Evolutionary conservation across 2,329 filamentous ascomycete species (phyloP).

Genomic region (Ascochyta pisi): DNA sequence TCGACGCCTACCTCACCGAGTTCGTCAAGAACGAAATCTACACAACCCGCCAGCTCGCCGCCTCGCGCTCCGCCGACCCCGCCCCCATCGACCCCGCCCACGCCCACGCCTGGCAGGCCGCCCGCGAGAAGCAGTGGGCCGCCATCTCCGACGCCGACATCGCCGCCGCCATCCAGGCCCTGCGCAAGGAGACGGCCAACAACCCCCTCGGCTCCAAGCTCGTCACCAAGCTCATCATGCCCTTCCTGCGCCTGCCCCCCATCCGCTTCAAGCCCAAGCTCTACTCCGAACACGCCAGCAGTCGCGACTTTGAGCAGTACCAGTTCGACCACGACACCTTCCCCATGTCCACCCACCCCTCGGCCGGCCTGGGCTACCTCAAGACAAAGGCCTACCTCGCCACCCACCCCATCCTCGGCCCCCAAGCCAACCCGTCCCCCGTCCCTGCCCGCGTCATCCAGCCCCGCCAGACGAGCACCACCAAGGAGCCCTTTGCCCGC

Average conservation of each 20-base stretch:
- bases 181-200: slow-evolving; percentile 57
- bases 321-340: slow-evolving; percentile 46
- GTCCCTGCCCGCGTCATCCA: slow-evolving; percentile 65
- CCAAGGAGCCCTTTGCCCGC: slow-evolving; percentile 39
- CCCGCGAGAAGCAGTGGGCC: slow-evolving; percentile 37
- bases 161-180: slow-evolving; percentile 38
- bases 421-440: slow-evolving; percentile 60
- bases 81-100: slow-evolving; percentile 35
- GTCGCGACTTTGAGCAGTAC: slow-evolving; percentile 35
- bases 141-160: slow-evolving; percentile 36
- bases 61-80: slow-evolving; percentile 19
- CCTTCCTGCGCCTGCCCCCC: slow-evolving; percentile 64
- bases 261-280: slow-evolving; percentile 36
- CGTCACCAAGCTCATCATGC: slow-evolving; percentile 58
- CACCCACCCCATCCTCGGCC: slow-evolving; percentile 68
- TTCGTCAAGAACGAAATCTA: slow-evolving; percentile 46
- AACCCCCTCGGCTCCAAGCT: slow-evolving; percentile 58
- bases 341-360: slow-evolving; percentile 67
- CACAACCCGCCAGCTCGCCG: slow-evolving; percentile 31
- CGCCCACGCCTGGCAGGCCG: slow-evolving; percentile 26
- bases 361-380: slow-evolving; percentile 68
- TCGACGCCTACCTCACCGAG: slow-evolving; percentile 38
- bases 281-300: slow-evolving; percentile 32
- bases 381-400: slow-evolving; percentile 61
- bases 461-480: slow-evolving; percentile 28